Conservation (phyloP, 768 basidiomycete genomes). For the Lentinus tigrinus region DNA sequence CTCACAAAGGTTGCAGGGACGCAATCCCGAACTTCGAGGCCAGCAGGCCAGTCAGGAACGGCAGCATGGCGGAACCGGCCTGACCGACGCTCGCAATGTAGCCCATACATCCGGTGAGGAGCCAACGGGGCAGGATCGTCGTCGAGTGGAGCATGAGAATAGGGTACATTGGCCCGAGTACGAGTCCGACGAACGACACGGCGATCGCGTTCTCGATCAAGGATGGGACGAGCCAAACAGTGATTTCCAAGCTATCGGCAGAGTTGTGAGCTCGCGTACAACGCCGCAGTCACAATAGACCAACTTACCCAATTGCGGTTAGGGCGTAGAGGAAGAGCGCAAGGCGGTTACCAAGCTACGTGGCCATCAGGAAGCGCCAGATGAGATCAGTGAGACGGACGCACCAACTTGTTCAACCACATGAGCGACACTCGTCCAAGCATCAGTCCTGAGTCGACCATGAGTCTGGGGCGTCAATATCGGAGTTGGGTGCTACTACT, state of each 20-base stretch:
- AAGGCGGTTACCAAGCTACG: slow-evolving; percentile 27
- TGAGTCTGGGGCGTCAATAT: neutral
- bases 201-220: slow-evolving; percentile 52
- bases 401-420: slow-evolving; percentile 29
- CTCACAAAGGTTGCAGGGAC: slow-evolving; percentile 62
- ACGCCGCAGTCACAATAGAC: neutral
- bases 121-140: slow-evolving; percentile 66
- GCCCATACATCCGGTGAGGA: slow-evolving; percentile 54
- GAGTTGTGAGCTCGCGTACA: neutral
- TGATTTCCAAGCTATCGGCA: slow-evolving; percentile 20
- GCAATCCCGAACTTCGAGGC: slow-evolving; percentile 60
- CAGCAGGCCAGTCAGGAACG: slow-evolving; percentile 72
- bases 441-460: slow-evolving; percentile 22
- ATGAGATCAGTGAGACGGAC: too few species aligned
- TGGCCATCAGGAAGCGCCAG: neutral
- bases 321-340: slow-evolving; percentile 29
- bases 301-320: slow-evolving; percentile 24
- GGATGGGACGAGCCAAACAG: slow-evolving; percentile 52
- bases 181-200: slow-evolving; percentile 31
- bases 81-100: slow-evolving; percentile 50
- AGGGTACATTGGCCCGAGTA: slow-evolving; percentile 54
- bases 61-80: slow-evolving; percentile 68
- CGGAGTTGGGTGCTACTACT: neutral
- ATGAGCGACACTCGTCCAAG: slow-evolving; percentile 24
- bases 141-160: slow-evolving; percentile 69